phyloP scores from a whole-genome alignment of 23 red algal genomes.

The Gracilaria caudata region DNA sequence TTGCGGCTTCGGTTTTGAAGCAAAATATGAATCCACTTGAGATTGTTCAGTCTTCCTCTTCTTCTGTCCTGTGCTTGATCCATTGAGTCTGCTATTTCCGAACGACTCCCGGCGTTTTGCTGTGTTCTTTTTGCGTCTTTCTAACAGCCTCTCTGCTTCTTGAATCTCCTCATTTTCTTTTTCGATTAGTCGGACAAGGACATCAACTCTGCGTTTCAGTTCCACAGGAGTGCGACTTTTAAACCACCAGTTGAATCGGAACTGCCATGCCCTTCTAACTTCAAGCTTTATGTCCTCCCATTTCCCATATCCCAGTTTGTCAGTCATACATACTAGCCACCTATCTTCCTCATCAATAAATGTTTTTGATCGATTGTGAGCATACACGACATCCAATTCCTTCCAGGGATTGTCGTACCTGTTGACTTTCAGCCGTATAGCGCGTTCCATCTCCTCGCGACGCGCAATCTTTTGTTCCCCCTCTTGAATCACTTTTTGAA shows the following conservation, averaged over 20 bases:
- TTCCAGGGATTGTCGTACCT: conserved; percentile 93
- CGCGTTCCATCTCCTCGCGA: conserved; percentile 88
- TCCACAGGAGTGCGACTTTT: conserved; percentile 93
- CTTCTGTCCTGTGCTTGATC: conserved; percentile 23
- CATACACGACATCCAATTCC: conserved; percentile 85
- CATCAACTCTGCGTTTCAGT: conserved; percentile 92
- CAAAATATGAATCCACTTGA: conserved; percentile 66
- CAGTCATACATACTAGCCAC: conserved; percentile 92
- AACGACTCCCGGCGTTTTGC: conserved; percentile 48
- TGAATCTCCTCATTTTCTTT: conserved; percentile 74
- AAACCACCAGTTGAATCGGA: conserved; percentile 98
- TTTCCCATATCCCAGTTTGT: conserved; percentile 90
- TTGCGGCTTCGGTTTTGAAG: conserved; percentile 41
- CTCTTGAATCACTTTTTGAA: conserved; percentile 86
- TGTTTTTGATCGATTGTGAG: conserved; percentile 72
- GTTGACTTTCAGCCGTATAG: conserved; percentile 74
- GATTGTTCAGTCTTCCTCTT: conserved; percentile 76
- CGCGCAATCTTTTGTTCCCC: conserved; percentile 92
- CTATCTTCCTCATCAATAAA: conserved; percentile 98
- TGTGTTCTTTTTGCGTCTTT: conserved; percentile 69
- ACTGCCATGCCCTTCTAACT: conserved; percentile 85
- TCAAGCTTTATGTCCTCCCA: conserved; percentile 97
- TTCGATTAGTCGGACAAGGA: conserved; percentile 90
- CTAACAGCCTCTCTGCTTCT: conserved; percentile 47
- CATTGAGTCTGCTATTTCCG: conserved; percentile 18